Evolutionary conservation across 306 rosid species (phyloP).

Genomic region (Rosa lucieae): DNA sequence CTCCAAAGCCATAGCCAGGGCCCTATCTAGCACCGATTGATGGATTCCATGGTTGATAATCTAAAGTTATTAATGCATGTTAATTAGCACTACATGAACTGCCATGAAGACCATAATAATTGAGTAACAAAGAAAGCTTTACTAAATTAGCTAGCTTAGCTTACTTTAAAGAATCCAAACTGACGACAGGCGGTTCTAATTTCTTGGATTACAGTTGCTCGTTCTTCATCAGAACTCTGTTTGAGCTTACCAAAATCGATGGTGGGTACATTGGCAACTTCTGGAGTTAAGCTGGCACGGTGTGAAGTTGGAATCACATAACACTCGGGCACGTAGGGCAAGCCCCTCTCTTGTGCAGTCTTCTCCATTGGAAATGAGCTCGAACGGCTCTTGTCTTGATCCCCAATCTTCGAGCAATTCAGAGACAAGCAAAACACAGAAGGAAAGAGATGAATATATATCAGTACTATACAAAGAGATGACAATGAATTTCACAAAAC

Average conservation of each 20-base stretch:
- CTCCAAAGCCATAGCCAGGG: conserved; percentile 31
- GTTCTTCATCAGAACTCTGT: conserved; percentile 26
- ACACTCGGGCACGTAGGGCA: conserved; percentile 43
- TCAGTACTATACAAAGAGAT: no score
- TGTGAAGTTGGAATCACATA: conserved; percentile 36
- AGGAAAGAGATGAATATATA: background rate
- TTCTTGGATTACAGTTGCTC: conserved; percentile 21
- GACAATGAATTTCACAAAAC: background rate
- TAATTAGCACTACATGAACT: background rate
- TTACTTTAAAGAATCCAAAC: conserved; percentile 53
- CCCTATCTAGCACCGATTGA: conserved; percentile 36
- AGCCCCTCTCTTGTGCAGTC: conserved; percentile 41
- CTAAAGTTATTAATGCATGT: conserved; percentile 14
- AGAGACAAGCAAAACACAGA: background rate
- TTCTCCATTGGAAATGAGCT: conserved; percentile 32
- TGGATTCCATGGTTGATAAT: conserved; percentile 54
- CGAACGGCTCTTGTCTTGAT: conserved; percentile 12
- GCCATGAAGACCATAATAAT: background rate
- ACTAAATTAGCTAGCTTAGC: background rate
- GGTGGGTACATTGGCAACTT: conserved; percentile 32
- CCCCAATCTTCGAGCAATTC: background rate
- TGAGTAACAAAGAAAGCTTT: background rate
- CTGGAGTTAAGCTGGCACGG: conserved; percentile 27
- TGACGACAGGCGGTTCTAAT: conserved; percentile 36
- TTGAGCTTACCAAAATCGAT: conserved; percentile 38